These are phyloP conservation scores for Entomophthora muscae DNA, from an alignment of 371 early-diverging fungal genomes.

Conservation along the genomic window DNA sequence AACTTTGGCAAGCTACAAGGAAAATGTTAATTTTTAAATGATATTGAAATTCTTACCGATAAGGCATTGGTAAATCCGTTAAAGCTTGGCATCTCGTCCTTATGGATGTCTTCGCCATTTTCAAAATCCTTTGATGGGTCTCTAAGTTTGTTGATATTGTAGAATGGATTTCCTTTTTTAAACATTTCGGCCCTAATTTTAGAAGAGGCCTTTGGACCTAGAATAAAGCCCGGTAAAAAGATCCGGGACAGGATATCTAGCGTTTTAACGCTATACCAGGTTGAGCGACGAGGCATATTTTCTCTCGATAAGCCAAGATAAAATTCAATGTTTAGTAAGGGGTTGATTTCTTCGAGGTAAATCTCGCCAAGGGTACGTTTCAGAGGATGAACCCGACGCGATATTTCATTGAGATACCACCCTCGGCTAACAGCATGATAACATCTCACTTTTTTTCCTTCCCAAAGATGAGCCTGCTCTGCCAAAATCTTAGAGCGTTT, in stretches of 20 bases:
- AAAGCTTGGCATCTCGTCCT: not conserved
- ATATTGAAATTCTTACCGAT: not conserved
- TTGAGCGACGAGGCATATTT: not conserved
- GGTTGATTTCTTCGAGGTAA: conserved; percentile 25
- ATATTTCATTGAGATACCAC: conserved; percentile 55
- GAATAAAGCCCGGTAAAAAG: not conserved
- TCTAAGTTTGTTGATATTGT: not conserved
- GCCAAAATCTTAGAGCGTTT: conserved; percentile 23
- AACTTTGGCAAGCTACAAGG: conserved; percentile 1
- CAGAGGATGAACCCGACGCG: conserved; percentile 32
- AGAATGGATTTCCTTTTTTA: not conserved
- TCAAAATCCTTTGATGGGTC: not conserved
- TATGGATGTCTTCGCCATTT: not conserved
- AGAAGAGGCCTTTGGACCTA: not conserved
- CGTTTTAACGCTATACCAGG: not conserved
- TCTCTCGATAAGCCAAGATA: conserved; percentile 12
- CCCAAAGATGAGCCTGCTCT: conserved; percentile 38
- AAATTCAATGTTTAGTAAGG: conserved; percentile 27
- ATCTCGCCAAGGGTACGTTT: conserved; percentile 36
- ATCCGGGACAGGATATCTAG: not conserved
- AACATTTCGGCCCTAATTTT: not conserved
- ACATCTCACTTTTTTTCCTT: conserved; percentile 24
- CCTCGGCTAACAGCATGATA: conserved; percentile 51
- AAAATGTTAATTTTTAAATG: not conserved
- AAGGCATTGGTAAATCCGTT: conserved; percentile 4